Evolutionary conservation across 352 stramenopile species (phyloP), one percentile per base, ranked within the genome.

Genomic region (Phytopythium sindhum): DNA sequence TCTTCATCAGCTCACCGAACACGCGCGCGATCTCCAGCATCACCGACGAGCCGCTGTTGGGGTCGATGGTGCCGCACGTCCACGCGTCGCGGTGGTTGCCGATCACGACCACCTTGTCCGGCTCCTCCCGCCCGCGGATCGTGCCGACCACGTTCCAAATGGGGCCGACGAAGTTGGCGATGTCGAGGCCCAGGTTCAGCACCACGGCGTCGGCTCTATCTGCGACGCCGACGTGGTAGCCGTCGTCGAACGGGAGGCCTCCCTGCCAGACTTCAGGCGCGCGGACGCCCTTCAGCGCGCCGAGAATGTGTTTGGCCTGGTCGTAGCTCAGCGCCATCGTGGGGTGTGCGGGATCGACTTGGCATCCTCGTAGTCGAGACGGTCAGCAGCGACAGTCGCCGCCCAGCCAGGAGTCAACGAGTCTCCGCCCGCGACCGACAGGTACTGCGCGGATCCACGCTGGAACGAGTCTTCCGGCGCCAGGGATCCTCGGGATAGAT

Each of bases 61-160:
- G 91, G 65, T 96, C 88, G 19, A 82, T 75, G 1, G 86, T 86
- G 11, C 86, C 88, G 53, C 86, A 94, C 4, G 97, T 87, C 91
- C 91, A 98, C 7, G 89, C 90, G 66, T 98, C 91, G 26, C 91
- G 84, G 65, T 97, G 91, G 69, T 97, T 98, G 39, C 89, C 88
- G 37, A 97, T 76, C n/a, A 97, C 35, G 17, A 97, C 80, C 26
- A 84, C 80, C 56, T 89, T 72, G 12, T 94, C 86, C 4, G 86
- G 73, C 37, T 84, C 69, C 19, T 77, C 67, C 0, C 65, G 59
- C 31, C 84, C 88, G 41, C 88, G 72, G 61, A 97, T 93, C 19
- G 76, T 84, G 55, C 76, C 83, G 39, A 96, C 83, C 4, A 95
- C 84, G 65, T 96, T 89, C 81, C 85, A 91, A 51, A 97, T 93